Conservation (phyloP, 1,284 basidiomycete genomes). For the Mycocalia duriaeana region DNA sequence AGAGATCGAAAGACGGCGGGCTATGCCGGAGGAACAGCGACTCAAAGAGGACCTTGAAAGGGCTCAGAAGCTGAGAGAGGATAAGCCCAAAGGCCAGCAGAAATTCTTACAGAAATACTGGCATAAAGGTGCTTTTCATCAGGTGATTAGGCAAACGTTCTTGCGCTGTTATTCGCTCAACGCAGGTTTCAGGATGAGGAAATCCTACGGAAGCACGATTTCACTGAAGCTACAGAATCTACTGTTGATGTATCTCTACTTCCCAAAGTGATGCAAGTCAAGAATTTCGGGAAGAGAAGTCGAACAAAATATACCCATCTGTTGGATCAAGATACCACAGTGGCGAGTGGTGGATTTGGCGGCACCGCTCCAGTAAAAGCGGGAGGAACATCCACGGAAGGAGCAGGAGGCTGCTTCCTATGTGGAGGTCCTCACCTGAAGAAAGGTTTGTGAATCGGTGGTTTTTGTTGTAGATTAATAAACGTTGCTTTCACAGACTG, state of each 20-base stretch:
- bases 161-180: too few species aligned
- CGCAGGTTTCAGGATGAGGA: conserved; percentile 78
- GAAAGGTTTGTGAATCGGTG: conserved; percentile 50
- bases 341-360: conserved; percentile 60
- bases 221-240: conserved; percentile 82
- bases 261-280: conserved; percentile 95
- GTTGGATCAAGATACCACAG: conserved; percentile 89
- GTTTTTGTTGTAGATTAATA: neutral
- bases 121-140: conserved; percentile 99
- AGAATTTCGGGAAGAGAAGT: conserved; percentile 90
- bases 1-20: conserved; percentile 86
- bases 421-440: conserved; percentile 90
- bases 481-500: conserved; percentile 46
- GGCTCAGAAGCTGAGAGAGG: conserved; percentile 74
- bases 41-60: conserved; percentile 86
- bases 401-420: conserved; percentile 75
- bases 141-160: too few species aligned
- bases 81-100: conserved; percentile 84
- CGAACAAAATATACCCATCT: conserved; percentile 95
- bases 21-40: conserved; percentile 88
- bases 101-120: conserved; percentile 98
- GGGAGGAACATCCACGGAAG: conserved; percentile 52
- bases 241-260: conserved; percentile 82
- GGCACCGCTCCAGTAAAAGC: conserved; percentile 51
- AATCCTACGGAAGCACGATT: conserved; percentile 82